These are phyloP conservation scores for Cordyceps pruinosa DNA, from an alignment of 2,329 filamentous ascomycete species.

Conservation along the genomic window DNA sequence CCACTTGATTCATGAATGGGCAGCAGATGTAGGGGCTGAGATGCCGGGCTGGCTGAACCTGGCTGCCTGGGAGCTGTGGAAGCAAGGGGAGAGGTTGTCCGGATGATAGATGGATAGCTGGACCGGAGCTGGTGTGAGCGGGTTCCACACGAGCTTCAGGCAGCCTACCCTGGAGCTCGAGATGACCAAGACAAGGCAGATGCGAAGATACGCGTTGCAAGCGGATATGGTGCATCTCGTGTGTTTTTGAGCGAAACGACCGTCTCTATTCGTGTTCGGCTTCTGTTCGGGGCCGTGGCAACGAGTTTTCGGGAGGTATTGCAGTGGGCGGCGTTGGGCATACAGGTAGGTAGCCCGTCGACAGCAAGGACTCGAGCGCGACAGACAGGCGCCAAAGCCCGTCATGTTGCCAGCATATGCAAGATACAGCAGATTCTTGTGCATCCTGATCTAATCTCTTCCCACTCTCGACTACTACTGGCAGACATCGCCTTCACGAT, in stretches of 20 bases:
- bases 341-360: too few relatives aligned
- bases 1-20: not conserved
- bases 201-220: not conserved
- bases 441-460: not conserved
- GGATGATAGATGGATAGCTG: not conserved
- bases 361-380: not conserved
- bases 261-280: not conserved
- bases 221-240: not conserved
- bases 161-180: not conserved
- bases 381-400: not conserved
- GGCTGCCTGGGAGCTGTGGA: not conserved
- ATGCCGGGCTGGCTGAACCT: not conserved
- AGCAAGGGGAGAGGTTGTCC: not conserved
- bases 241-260: not conserved
- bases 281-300: not conserved
- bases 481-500: not conserved
- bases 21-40: not conserved
- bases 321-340: too few relatives aligned
- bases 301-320: too few relatives aligned
- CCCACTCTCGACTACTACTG: not conserved
- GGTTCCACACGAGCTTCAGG: not conserved
- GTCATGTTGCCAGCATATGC: not conserved
- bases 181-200: not conserved
- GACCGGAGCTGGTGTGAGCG: not conserved
- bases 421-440: not conserved